Evolutionary conservation across 2,329 filamentous ascomycete species (phyloP).

Genomic region (Emmonsiellopsis sp.): DNA sequence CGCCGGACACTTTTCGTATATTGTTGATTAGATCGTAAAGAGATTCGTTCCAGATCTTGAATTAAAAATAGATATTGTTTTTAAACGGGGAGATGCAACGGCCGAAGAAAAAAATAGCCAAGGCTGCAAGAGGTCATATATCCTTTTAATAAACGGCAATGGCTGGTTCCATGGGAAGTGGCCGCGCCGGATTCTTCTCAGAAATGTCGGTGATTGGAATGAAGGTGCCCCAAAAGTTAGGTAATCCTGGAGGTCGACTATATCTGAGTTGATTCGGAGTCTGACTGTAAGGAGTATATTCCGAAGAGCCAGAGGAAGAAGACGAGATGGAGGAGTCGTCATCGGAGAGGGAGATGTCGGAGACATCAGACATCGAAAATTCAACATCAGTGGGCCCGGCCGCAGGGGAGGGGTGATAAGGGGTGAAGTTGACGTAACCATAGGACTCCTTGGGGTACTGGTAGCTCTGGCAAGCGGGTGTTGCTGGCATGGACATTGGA

Average conservation of each 20-base stretch:
- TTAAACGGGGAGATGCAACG: not conserved
- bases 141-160: constrained; percentile 14
- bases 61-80: not conserved
- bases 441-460: constrained; percentile 23
- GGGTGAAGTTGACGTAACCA: constrained; percentile 26
- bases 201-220: constrained; percentile 20
- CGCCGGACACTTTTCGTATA: not conserved
- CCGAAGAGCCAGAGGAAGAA: constrained; percentile 23
- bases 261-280: constrained; percentile 18
- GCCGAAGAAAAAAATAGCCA: constrained; percentile 3
- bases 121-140: constrained; percentile 2
- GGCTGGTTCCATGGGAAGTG: constrained; percentile 17
- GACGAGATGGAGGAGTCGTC: constrained; percentile 24
- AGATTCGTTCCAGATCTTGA: not conserved
- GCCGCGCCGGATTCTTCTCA: constrained; percentile 22
- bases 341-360: constrained; percentile 31
- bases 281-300: constrained; percentile 22
- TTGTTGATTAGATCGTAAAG: not conserved
- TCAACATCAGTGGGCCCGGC: constrained; percentile 27
- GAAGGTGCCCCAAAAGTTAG: constrained; percentile 18
- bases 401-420: constrained; percentile 27
- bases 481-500: constrained; percentile 4
- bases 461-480: constrained; percentile 28
- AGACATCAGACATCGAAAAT: constrained; percentile 32
- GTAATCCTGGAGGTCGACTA: constrained; percentile 20